These are phyloP conservation scores for Fusarium subtropicale DNA, from an alignment of 2,329 filamentous ascomycete genomes.

Conservation along the genomic window DNA sequence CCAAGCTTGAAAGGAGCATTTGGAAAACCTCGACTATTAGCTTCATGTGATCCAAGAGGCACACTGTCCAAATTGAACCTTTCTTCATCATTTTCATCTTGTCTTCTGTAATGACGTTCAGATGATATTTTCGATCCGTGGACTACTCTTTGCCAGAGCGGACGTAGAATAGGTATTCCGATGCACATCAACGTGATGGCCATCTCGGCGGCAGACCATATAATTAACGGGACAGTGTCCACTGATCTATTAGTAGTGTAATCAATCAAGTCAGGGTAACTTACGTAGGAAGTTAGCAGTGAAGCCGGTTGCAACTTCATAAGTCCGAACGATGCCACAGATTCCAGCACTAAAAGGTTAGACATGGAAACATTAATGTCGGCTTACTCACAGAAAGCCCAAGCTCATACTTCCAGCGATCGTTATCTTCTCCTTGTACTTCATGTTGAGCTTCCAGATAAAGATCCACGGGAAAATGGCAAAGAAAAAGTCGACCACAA, in stretches of 20 bases:
- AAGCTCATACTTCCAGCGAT: constrained; percentile 56
- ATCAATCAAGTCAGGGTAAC: neutral
- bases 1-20: neutral
- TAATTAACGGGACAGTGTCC: constrained; percentile 51
- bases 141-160: constrained; percentile 47
- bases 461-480: constrained; percentile 57
- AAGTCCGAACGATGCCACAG: constrained; percentile 32
- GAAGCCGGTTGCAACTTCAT: constrained; percentile 26
- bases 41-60: no score
- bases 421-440: constrained; percentile 56
- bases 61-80: neutral
- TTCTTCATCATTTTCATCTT: neutral
- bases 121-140: neutral
- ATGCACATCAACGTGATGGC: constrained; percentile 54
- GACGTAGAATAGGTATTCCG: constrained; percentile 54
- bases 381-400: constrained; percentile 51
- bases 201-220: constrained; percentile 55
- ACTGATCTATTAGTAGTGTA: constrained; percentile 30
- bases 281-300: constrained; percentile 31
- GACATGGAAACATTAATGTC: neutral
- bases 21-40: neutral
- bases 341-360: constrained; percentile 24
- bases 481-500: constrained; percentile 53
- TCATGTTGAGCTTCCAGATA: constrained; percentile 58
- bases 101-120: neutral